Evolutionary conservation across 164 flowering plant species (phyloP), one percentile per base, ranked within the genome.

Genomic region (Vitis amurensis): DNA sequence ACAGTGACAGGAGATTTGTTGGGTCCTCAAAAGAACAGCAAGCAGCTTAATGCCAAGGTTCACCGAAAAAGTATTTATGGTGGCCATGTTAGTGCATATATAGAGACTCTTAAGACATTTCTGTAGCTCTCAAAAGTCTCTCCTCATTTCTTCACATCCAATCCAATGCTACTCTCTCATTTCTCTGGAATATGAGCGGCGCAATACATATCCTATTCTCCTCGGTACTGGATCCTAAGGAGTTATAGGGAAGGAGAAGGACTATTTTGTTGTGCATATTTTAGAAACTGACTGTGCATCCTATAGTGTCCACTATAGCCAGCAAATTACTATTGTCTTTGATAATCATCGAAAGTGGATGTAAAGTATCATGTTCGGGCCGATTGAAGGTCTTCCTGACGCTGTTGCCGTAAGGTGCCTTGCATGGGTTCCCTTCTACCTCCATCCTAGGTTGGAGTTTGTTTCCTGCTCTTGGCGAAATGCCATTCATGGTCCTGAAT

Each of bases 351-450:
- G 14, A 63, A 31, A 62, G 37, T 62, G 8, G 64, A 70, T 74
- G 77, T 59, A 56, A 65, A 48, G 59, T 71, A 76, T 56, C 10
- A 91, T 93, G 98, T 86, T 97, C 77, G 93, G 74, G 67, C 73
- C 91, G 72, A 92, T 92, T 77, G 94, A 94, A 70, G 99, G 97
- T 66, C 97, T 94, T 55, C 99, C 99, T n/a, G 93, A 92, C 59
- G 97, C 91, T 52, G 93, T 94, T 72, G 91, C 91, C 66, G 78
- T 94, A 13, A 80, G 88, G 68, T 94, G 99, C 77, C 95, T 94
- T 68, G 99, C 97, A 30, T 83, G 89, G 55, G 94, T 94, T 68
- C 99, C 99, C 14, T 88, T 89, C 69, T 75, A 78, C 71, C 86
- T 84, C 59, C 84, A 88, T 70, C 90, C 94, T 1, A 85, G 69